Conservation (phyloP, 2,329 filamentous ascomycete genomes). For the Sclerotinia glacialis region DNA sequence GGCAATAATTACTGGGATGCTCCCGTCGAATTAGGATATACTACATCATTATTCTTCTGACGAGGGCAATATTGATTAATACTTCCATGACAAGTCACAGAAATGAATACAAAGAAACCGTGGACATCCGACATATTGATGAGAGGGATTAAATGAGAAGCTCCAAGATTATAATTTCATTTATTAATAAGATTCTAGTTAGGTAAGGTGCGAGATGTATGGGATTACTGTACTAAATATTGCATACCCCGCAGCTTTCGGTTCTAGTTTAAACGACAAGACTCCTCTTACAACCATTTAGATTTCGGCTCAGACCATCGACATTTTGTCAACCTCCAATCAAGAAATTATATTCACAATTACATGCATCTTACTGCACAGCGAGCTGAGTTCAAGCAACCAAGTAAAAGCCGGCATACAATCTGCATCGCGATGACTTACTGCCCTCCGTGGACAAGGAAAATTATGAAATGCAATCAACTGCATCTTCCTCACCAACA, state of each 20-base stretch:
- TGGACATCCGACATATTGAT: conserved; percentile 1
- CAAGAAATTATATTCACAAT: conserved; percentile 17
- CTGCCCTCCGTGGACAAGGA: conserved; percentile 4
- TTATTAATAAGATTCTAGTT: background rate
- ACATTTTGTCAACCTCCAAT: conserved; percentile 16
- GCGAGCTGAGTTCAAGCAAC: conserved; percentile 13
- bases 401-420: conserved; percentile 19
- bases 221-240: conserved; percentile 8
- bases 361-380: conserved; percentile 22
- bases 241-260: conserved; percentile 23
- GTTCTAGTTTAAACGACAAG: conserved; percentile 20
- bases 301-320: conserved; percentile 1
- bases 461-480: conserved; percentile 18
- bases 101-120: background rate
- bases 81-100: conserved; percentile 12
- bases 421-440: conserved; percentile 16
- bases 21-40: background rate
- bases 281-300: conserved; percentile 20
- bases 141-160: background rate
- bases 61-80: conserved; percentile 8
- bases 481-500: conserved; percentile 14
- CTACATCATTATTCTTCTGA: background rate
- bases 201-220: conserved; percentile 14
- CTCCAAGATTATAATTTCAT: conserved; percentile 6
- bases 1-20: background rate